phyloP scores from a whole-genome alignment of 441 rosid genomes.

The Arabidopsis hybrid region DNA sequence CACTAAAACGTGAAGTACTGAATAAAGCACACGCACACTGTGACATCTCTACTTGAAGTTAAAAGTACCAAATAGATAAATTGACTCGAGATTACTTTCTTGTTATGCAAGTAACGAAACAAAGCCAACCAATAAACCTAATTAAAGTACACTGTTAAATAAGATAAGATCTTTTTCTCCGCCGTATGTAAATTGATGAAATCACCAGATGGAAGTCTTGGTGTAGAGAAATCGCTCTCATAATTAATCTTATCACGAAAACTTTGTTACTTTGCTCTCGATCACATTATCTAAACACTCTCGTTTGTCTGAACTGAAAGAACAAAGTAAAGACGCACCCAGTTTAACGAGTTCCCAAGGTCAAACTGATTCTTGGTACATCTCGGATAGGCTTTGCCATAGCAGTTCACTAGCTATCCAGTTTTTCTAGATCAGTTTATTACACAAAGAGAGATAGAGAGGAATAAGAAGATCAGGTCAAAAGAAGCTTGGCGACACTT shows the following conservation, averaged over 20 bases:
- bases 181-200: not conserved
- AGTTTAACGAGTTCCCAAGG: no score
- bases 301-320: not conserved
- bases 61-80: not conserved
- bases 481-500: not conserved
- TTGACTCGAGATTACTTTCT: not conserved
- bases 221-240: not conserved
- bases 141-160: not conserved
- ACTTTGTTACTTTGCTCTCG: not conserved
- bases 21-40: not conserved
- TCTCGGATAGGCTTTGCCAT: no score
- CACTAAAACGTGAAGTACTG: not conserved
- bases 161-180: not conserved
- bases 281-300: not conserved
- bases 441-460: not conserved
- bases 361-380: no score
- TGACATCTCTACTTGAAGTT: not conserved
- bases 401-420: no score
- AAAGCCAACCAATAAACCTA: not conserved
- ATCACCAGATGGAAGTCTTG: not conserved
- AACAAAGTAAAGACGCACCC: not conserved
- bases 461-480: not conserved
- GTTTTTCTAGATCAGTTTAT: no score
- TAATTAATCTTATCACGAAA: not conserved
- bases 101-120: constrained; percentile 2